Base-by-base conservation (phyloP, 495 filamentous ascomycete species). In the Oidiodendron maius region DNA sequence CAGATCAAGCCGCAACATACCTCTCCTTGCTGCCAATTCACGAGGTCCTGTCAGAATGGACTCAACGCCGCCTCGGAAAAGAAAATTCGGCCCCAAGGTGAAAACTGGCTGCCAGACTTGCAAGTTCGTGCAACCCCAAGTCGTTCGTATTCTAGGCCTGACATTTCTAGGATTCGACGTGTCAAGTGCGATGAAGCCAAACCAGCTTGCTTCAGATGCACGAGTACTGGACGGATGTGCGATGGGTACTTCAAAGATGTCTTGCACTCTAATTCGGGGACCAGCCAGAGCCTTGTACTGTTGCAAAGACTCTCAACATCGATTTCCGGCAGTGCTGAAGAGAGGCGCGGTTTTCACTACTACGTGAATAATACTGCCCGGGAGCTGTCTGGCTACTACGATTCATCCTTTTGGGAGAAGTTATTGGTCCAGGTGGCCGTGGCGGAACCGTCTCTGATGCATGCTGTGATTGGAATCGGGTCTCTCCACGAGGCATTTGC, bases 151-250 rank as follows among this genome's bases (percentile, higher is more conserved):
- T 17, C 2, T 21, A 15, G 13, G 10, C 12, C 46, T 40, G 16
- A 11, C 23, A 9, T 58, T 22, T 54, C 53, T 36, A 66, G 68
- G 37, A 59, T 60, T 20, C 62, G 71, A 32, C 57, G 64, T 24
- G 62, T 73, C 13, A 73, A 73, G 44, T 74, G 71, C 37, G 71
- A 71, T 40, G 69, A 72, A 37, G 53, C 60, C 22, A 62, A 60
- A 17, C 71, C 71, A 0, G 48, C 50, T 17, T 74, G 71, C 45
- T 51, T 58, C 15, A 60, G 65, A 37, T 74, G 71, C 55, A 37
- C 45, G 6, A 64, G 49, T 13, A 67, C 62, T 10, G 68, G 70
- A 17, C 58, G 64, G 30, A 61, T 56, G 15, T 74, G 71, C 46
- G 67, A 68, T 34, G 71, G 71, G 11, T 74, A 71, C 54, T 52